Evolutionary conservation across 331 rosid species (phyloP).

Genomic region (Pyrus hybrid): DNA sequence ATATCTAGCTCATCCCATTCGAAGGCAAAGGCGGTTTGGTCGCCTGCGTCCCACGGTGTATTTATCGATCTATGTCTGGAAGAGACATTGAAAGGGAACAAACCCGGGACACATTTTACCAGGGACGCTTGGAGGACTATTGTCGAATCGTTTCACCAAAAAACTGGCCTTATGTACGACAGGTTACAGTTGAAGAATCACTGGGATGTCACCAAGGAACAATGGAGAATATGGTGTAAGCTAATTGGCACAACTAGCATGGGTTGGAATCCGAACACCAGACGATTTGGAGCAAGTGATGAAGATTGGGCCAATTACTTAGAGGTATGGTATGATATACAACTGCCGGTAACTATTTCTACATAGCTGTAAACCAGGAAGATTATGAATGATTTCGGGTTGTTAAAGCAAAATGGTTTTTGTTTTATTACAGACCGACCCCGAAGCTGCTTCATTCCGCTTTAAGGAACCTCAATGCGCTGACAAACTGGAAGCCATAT

Average conservation of each 20-base stretch:
- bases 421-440: slow-evolving; percentile 35
- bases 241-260: slow-evolving; percentile 40
- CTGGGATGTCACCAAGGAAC: slow-evolving; percentile 60
- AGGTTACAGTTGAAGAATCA: slow-evolving; percentile 64
- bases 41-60: slow-evolving; percentile 40
- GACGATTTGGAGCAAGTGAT: slow-evolving; percentile 38
- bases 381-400: neutral
- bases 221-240: slow-evolving; percentile 59
- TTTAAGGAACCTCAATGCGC: slow-evolving; percentile 31
- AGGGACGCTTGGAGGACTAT: slow-evolving; percentile 68
- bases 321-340: slow-evolving; percentile 18
- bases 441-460: slow-evolving; percentile 49
- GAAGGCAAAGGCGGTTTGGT: slow-evolving; percentile 44
- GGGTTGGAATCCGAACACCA: slow-evolving; percentile 48
- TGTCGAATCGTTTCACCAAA: slow-evolving; percentile 34
- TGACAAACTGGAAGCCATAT: slow-evolving; percentile 23
- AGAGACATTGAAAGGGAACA: slow-evolving; percentile 60
- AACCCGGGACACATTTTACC: slow-evolving; percentile 60
- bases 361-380: neutral
- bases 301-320: slow-evolving; percentile 52
- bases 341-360: neutral
- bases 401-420: neutral
- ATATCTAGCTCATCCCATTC: slow-evolving; percentile 28
- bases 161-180: slow-evolving; percentile 44
- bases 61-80: slow-evolving; percentile 56